Conservation (phyloP, 129 eudicot species). For the Saussurea involucrata region DNA sequence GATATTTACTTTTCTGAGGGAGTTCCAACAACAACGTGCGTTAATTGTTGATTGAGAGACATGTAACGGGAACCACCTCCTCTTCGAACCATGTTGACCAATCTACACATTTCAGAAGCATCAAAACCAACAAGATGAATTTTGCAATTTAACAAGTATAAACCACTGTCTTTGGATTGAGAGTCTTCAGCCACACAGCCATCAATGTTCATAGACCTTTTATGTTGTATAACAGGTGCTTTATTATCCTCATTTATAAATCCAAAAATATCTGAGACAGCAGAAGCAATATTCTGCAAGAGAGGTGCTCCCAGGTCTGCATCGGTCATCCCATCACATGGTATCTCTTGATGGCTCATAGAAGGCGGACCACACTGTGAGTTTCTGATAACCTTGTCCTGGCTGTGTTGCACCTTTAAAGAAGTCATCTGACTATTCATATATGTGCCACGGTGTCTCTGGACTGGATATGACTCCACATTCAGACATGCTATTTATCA, state of each 20-base stretch:
- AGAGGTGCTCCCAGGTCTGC: slow-evolving; percentile 57
- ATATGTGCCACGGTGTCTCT: slow-evolving; percentile 37
- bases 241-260: slow-evolving; percentile 31
- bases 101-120: slow-evolving; percentile 60
- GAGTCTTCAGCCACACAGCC: slow-evolving; percentile 83
- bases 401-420: slow-evolving; percentile 34
- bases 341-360: slow-evolving; percentile 35
- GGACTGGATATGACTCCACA: slow-evolving; percentile 80
- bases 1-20: slow-evolving; percentile 73
- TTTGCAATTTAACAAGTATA: slow-evolving; percentile 82
- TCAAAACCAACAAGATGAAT: slow-evolving; percentile 75
- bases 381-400: slow-evolving; percentile 35
- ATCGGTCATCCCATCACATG: slow-evolving; percentile 40
- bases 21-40: slow-evolving; percentile 81
- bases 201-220: slow-evolving; percentile 31
- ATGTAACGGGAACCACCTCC: slow-evolving; percentile 93
- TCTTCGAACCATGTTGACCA: slow-evolving; percentile 77
- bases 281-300: slow-evolving; percentile 58
- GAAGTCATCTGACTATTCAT: slow-evolving; percentile 32
- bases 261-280: slow-evolving; percentile 35
- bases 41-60: slow-evolving; percentile 68
- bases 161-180: slow-evolving; percentile 63
- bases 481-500: slow-evolving; percentile 62
- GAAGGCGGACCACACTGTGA: slow-evolving; percentile 40
- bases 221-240: slow-evolving; percentile 32